Conservation (phyloP, 345 rosid species). For the Clarkia xantiana region DNA sequence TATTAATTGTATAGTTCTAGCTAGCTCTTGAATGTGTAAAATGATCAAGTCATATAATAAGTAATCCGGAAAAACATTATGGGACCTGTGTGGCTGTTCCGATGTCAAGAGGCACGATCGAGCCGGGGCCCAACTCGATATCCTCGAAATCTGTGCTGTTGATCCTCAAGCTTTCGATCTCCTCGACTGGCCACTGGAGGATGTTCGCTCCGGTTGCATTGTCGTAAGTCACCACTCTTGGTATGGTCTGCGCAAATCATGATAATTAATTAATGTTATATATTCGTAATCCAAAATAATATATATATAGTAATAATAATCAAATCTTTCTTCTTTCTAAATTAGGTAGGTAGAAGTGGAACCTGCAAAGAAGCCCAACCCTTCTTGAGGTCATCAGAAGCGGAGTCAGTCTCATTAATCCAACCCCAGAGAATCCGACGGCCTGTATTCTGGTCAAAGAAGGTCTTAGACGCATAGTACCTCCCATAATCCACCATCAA, state of each 20-base stretch:
- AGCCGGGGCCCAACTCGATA: slow-evolving; percentile 40
- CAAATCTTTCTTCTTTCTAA: too few relatives aligned
- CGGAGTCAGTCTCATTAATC: slow-evolving; percentile 86
- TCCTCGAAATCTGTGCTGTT: slow-evolving; percentile 30
- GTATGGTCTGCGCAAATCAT: slow-evolving; percentile 36
- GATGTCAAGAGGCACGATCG: slow-evolving; percentile 39
- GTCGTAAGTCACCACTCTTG: slow-evolving; percentile 54
- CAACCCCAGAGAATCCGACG: slow-evolving; percentile 89
- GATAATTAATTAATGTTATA: too few relatives aligned
- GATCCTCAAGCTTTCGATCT: slow-evolving; percentile 58
- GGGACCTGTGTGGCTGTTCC: slow-evolving; percentile 51
- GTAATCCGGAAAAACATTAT: neutral
- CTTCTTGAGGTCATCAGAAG: slow-evolving; percentile 45
- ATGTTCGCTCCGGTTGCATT: slow-evolving; percentile 50
- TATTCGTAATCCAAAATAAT: too few relatives aligned
- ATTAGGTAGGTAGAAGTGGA: too few relatives aligned
- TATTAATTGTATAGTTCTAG: too few relatives aligned
- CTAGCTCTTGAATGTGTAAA: too few relatives aligned
- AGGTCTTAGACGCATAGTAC: slow-evolving; percentile 83
- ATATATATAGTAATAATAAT: too few relatives aligned
- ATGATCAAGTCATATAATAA: too few relatives aligned
- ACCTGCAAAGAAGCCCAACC: slow-evolving; percentile 99
- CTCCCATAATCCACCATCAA: slow-evolving; percentile 66
- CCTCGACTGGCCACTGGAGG: slow-evolving; percentile 84
- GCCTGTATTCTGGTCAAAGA: slow-evolving; percentile 50